Evolutionary conservation across 208 protist species (phyloP).

Genomic region (Acanthamoeba quina): DNA sequence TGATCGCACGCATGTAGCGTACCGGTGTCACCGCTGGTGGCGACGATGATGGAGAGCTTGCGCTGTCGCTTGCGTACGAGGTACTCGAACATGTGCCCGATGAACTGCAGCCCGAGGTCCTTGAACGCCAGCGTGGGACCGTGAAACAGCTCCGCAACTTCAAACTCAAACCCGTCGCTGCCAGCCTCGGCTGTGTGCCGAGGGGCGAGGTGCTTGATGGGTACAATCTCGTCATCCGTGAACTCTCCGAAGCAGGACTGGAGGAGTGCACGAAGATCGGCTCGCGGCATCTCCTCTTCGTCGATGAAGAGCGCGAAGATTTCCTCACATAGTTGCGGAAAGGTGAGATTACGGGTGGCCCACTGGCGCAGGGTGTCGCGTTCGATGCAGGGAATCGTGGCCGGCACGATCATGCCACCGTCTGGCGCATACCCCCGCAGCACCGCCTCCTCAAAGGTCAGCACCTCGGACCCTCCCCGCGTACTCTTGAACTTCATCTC

Average conservation of each 20-base stretch:
- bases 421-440: constrained; percentile 77
- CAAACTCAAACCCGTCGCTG: constrained; percentile 7
- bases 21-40: constrained; percentile 75
- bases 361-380: constrained; percentile 55
- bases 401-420: constrained; percentile 78
- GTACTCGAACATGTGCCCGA: constrained; percentile 89
- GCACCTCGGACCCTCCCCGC: constrained; percentile 14
- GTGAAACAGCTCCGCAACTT: constrained; percentile 88
- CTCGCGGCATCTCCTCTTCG: constrained; percentile 74
- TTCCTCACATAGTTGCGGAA: constrained; percentile 40
- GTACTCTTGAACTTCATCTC: constrained; percentile 56
- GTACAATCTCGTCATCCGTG: neutral
- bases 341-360: neutral
- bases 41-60: constrained; percentile 73
- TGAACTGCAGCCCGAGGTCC: constrained; percentile 89
- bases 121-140: constrained; percentile 91
- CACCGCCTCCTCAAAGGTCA: constrained; percentile 79
- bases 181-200: neutral
- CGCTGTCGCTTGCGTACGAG: constrained; percentile 76
- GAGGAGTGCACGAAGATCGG: constrained; percentile 77
- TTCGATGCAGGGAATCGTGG: constrained; percentile 71
- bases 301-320: constrained; percentile 71
- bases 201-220: constrained; percentile 32
- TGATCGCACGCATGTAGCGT: neutral
- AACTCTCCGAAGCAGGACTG: constrained; percentile 37